These are phyloP conservation scores for Rhodotorula kratochvilovae DNA, from an alignment of 768 basidiomycete genomes.

Conservation along the genomic window DNA sequence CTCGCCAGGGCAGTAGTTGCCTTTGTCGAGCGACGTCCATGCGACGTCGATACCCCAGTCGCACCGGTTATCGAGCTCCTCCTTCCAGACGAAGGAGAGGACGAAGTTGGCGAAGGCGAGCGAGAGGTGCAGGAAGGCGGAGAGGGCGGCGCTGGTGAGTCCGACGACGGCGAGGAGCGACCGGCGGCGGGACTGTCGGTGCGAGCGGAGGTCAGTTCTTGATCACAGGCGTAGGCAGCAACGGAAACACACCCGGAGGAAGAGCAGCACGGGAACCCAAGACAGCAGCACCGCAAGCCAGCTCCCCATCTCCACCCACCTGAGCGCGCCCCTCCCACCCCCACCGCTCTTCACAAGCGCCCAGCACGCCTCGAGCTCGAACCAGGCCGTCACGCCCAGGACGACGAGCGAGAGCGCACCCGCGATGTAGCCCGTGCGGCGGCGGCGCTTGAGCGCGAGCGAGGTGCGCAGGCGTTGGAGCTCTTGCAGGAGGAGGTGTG, in stretches of 20 bases:
- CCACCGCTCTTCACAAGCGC: not conserved
- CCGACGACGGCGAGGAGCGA: conserved; percentile 1
- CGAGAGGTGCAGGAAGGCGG: not conserved
- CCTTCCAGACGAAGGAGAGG: conserved; percentile 17
- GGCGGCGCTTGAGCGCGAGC: conserved; percentile 2
- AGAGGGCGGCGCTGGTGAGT: not conserved
- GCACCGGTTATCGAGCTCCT: not conserved
- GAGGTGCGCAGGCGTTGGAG: conserved; percentile 12
- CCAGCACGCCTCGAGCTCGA: not conserved
- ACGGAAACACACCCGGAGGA: conserved; percentile 7
- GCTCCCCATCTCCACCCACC: conserved; percentile 2
- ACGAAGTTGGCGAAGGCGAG: conserved; percentile 16
- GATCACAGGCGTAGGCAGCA: too few relatives aligned
- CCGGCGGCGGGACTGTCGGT: conserved; percentile 1
- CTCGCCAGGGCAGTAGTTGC: not conserved
- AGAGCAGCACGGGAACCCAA: not conserved
- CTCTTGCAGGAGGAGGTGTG: conserved; percentile 12
- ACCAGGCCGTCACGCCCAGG: conserved; percentile 4
- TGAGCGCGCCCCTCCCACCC: not conserved
- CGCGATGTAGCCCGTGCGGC: not conserved
- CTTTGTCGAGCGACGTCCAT: not conserved
- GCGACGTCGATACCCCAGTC: conserved; percentile 18
- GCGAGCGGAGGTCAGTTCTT: not conserved
- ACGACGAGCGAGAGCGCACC: conserved; percentile 13
- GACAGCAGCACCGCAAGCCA: not conserved